Base-by-base conservation (phyloP, 1,284 basidiomycete species). In the Rhodofomes roseus region DNA sequence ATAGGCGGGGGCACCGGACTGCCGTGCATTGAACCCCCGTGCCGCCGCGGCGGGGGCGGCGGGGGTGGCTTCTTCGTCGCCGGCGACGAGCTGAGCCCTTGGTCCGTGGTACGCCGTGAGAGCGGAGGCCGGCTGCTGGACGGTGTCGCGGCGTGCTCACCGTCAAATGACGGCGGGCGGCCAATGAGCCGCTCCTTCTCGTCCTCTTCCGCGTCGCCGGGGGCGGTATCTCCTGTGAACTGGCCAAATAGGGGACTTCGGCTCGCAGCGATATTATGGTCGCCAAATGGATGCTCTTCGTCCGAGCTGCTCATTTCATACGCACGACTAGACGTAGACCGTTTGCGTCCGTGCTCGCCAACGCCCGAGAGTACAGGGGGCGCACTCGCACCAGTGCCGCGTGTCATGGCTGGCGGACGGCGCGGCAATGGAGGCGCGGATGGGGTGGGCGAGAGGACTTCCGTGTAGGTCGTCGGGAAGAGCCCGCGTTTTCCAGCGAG, bases 381-480 rank as follows among this genome's bases (percentile, higher is more conserved):
- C 59, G 27, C 65, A 63, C 31, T 70, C 64, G 23, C 36, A 52
- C 39, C 69, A 61, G 39, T 20, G 54, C 54, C 60, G 12, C 62
- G 64, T 4, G 58, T 56, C 54, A 63, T 58, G 1, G 56, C 60
- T 16, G 60, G 46, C 37, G 57, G 65, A 43, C 65, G 66, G 60
- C 65, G 68, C 18, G 75, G 69, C 11, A 76, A 73, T 5, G 63
- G 67, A 0, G 74, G 74, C 39, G 68, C 68, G 27, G 62, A 51
- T 9, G 62, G 56, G 2, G 71, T 66, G 7, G 69, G 51, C 31
- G 74, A 67, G 56, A 80, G 67, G 27, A 80, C 74, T 65, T 90
- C 87, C 3, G 85, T 87, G 71, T 92, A 89, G 1, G 83, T 80
- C 2, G 81, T 80, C 0, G 93, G 93, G 79, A 95, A 94, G 43